These are phyloP conservation scores for Abrus pulchellus DNA, from an alignment of 306 rosid genomes.

Conservation along the genomic window DNA sequence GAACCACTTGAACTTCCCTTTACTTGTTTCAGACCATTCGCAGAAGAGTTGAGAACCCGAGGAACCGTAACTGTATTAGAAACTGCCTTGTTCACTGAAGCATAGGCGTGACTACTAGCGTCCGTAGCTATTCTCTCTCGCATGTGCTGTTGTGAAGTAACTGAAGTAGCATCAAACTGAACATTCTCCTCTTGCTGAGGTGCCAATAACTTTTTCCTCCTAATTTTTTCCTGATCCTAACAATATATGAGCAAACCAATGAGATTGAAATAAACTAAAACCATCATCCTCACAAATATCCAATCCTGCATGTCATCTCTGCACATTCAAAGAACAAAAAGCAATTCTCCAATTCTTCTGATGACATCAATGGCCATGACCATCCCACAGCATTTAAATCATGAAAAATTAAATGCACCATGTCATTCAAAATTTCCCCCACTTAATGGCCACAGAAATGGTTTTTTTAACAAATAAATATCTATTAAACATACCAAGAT, in stretches of 20 bases:
- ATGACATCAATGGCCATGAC: background rate
- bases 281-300: constrained; percentile 9
- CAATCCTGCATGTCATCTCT: constrained; percentile 30
- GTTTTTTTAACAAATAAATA: background rate
- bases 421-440: background rate
- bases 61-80: constrained; percentile 52
- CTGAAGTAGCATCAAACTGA: constrained; percentile 58
- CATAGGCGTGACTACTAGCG: constrained; percentile 56
- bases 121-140: constrained; percentile 71
- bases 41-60: constrained; percentile 56
- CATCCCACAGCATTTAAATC: constrained; percentile 1
- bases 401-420: background rate
- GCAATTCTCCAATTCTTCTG: background rate
- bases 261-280: constrained; percentile 26
- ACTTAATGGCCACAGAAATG: background rate
- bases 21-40: constrained; percentile 66
- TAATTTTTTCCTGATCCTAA: constrained; percentile 80
- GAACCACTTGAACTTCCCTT: constrained; percentile 70
- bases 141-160: constrained; percentile 58
- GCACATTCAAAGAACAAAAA: constrained; percentile 16
- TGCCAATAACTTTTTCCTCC: constrained; percentile 73
- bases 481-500: background rate
- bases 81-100: constrained; percentile 61
- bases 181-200: constrained; percentile 66
- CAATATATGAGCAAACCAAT: constrained; percentile 39